A percentile compares a stretch with the other conserved stretches of the same genome.
Evolutionary conservation across 768 basidiomycete species (phyloP).

Genomic region (Leccinum disarticulatum): DNA sequence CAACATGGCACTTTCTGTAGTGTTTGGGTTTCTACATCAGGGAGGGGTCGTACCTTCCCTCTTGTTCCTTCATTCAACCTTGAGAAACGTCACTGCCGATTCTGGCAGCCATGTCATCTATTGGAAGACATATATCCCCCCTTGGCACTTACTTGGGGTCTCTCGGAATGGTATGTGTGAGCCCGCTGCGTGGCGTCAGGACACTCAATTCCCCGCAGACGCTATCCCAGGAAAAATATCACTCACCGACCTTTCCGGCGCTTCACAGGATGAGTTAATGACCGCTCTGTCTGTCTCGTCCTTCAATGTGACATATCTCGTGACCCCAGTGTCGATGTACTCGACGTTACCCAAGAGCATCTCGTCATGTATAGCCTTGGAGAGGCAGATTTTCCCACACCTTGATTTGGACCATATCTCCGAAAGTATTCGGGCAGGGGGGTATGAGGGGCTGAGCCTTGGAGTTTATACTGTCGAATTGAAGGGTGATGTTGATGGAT

Average conservation of each 20-base stretch:
- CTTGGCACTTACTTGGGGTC: conserved; percentile 34
- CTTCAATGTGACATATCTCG: conserved; percentile 25
- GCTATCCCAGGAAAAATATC: conserved; percentile 18
- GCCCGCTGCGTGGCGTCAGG: neutral
- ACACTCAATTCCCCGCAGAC: conserved; percentile 15
- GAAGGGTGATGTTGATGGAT: conserved; percentile 9
- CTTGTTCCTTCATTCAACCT: conserved; percentile 24
- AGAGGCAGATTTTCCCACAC: conserved; percentile 34
- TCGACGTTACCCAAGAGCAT: conserved; percentile 13
- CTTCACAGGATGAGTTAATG: conserved; percentile 15
- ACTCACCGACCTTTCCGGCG: conserved; percentile 33
- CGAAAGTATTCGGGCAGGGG: conserved; percentile 18
- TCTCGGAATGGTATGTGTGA: conserved; percentile 17
- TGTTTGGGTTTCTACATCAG: conserved; percentile 36
- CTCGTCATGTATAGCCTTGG: conserved; percentile 23
- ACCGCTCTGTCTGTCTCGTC: conserved; percentile 14
- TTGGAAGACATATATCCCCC: conserved; percentile 45
- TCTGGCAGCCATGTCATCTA: conserved; percentile 28
- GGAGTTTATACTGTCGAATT: conserved; percentile 26
- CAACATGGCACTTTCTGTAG: conserved; percentile 29
- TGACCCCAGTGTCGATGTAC: conserved; percentile 32
- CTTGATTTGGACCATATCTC: conserved; percentile 37
- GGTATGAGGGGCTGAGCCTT: conserved; percentile 30
- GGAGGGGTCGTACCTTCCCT: conserved; percentile 20
- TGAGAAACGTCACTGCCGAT: conserved; percentile 9